phyloP scores from a whole-genome alignment of 2,329 filamentous ascomycete species.

The Dryadomyces sulphureus region DNA sequence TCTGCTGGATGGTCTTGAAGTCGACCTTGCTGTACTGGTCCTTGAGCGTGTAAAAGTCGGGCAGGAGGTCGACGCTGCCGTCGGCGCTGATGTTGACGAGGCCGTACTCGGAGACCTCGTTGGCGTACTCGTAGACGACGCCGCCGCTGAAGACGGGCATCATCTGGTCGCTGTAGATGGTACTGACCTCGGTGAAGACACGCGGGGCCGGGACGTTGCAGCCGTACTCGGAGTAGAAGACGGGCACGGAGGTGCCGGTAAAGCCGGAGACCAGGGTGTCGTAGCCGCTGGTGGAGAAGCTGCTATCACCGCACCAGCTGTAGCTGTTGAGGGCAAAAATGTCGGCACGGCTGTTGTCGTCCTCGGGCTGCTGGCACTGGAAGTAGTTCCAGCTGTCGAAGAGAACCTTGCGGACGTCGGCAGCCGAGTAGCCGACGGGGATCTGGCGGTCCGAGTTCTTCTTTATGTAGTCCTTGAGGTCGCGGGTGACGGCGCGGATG shows the following conservation, averaged over 20 bases:
- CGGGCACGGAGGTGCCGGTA: constrained; percentile 48
- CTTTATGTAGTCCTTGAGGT: constrained; percentile 69
- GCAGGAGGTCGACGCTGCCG: constrained; percentile 39
- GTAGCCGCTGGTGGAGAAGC: constrained; percentile 39
- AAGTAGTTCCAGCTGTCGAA: constrained; percentile 65
- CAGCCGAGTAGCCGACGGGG: constrained; percentile 68
- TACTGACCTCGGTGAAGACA: constrained; percentile 58
- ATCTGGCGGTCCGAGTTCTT: constrained; percentile 53
- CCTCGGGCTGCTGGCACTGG: constrained; percentile 44
- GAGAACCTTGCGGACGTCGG: constrained; percentile 60
- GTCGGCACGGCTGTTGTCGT: constrained; percentile 51
- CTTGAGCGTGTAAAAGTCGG: constrained; percentile 61
- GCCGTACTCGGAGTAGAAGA: constrained; percentile 73
- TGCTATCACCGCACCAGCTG: constrained; percentile 46
- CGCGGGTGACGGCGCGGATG: constrained; percentile 58
- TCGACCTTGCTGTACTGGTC: constrained; percentile 62
- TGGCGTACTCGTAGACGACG: constrained; percentile 67
- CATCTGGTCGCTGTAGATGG: constrained; percentile 61
- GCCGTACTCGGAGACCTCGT: constrained; percentile 53
- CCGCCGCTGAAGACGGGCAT: constrained; percentile 55
- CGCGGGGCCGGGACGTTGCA: constrained; percentile 62
- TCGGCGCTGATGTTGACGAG: constrained; percentile 48
- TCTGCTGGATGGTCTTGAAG: constrained; percentile 48
- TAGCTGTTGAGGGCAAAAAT: constrained; percentile 69
- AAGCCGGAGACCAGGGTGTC: constrained; percentile 47